Conservation (phyloP, 257 asterid species). For the Solanum stenotomum region DNA sequence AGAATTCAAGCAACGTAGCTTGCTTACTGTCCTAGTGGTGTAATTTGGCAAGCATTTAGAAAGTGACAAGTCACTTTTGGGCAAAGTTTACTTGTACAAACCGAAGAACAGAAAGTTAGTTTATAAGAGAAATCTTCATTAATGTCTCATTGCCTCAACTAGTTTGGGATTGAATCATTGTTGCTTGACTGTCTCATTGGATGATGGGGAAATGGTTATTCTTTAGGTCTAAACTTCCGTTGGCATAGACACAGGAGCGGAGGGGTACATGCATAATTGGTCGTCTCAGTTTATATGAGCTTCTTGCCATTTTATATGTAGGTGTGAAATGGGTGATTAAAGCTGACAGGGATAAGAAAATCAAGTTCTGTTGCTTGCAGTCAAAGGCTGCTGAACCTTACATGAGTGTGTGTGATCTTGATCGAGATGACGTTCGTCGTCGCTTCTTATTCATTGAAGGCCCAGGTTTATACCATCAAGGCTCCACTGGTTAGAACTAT, state of each 20-base stretch:
- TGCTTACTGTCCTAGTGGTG: neutral
- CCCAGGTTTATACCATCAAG: constrained; percentile 76
- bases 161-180: neutral
- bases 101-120: neutral
- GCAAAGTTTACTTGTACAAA: neutral
- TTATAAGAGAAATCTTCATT: neutral
- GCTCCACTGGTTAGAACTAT: constrained; percentile 56
- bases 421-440: constrained; percentile 60
- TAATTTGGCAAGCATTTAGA: neutral
- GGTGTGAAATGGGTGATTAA: constrained; percentile 81
- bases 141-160: neutral
- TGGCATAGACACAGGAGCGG: neutral
- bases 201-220: neutral
- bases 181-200: neutral
- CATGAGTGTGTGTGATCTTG: constrained; percentile 54
- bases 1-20: neutral
- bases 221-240: neutral
- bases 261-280: neutral
- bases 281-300: neutral
- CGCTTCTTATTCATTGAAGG: constrained; percentile 81
- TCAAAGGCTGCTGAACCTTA: constrained; percentile 92
- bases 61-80: neutral
- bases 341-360: constrained; percentile 63
- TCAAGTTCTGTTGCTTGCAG: constrained; percentile 86
- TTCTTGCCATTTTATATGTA: constrained; percentile 15